Percentiles rank a stretch among this genome's conserved stretches.
phyloP scores from a whole-genome alignment of 75 land plant genomes.

The Cupressus sempervirens region DNA sequence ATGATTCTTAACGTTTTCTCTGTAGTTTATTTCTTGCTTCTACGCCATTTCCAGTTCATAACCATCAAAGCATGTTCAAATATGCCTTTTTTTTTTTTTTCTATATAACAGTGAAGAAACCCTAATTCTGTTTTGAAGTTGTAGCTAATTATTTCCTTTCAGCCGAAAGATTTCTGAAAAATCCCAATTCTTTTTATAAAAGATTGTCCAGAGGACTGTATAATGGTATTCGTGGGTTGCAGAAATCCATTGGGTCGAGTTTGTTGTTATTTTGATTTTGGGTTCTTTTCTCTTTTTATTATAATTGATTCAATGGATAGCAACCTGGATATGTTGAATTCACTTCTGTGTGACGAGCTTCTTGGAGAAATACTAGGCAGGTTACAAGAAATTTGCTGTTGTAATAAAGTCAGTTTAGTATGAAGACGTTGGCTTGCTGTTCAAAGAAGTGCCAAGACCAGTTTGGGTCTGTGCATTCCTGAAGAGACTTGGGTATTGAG shows the following conservation, averaged over 20 bases:
- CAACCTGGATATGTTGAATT: conserved; percentile 37
- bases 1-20: neutral
- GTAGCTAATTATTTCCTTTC: neutral
- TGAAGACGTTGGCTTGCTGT: conserved; percentile 59
- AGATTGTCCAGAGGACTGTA: neutral
- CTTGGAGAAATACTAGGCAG: conserved; percentile 52
- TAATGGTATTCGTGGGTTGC: neutral
- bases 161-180: neutral
- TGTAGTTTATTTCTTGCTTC: neutral
- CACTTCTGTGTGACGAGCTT: conserved; percentile 60
- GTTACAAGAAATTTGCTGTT: conserved; percentile 28
- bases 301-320: neutral
- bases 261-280: neutral
- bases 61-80: neutral
- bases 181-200: neutral
- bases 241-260: neutral
- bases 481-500: conserved; percentile 5
- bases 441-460: conserved; percentile 43
- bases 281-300: neutral
- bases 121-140: neutral
- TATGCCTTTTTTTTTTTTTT: neutral
- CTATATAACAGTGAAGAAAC: neutral
- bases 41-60: neutral
- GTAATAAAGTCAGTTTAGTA: conserved; percentile 45
- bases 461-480: conserved; percentile 42